A percentile compares a stretch with the other conserved stretches of the same genome.
Conservation (phyloP, 192 early-diverging fungal species). For the Cetraspora pellucida region DNA sequence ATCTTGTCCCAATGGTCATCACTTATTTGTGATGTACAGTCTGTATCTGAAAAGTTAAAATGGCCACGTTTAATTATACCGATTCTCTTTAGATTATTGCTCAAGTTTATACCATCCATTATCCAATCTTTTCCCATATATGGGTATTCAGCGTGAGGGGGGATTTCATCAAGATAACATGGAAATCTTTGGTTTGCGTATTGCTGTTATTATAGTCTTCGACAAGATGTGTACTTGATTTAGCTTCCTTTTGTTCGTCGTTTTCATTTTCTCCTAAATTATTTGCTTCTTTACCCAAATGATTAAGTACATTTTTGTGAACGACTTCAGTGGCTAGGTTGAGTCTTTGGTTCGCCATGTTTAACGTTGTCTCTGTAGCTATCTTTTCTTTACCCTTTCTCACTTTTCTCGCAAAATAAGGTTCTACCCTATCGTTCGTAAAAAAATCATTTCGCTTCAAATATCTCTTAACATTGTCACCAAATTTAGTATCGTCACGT, state of each 20-base stretch:
- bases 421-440: not conserved
- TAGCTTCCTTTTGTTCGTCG: not conserved
- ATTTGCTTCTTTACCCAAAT: not conserved
- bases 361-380: constrained; percentile 23
- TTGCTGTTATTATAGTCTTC: not conserved
- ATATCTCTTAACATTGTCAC: not conserved
- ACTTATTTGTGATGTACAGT: constrained; percentile 11
- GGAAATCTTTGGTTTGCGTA: not conserved
- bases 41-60: constrained; percentile 22
- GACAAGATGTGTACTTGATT: constrained; percentile 3
- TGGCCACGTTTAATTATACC: constrained; percentile 16
- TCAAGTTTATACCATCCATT: not conserved
- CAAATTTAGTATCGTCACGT: constrained; percentile 10
- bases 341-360: constrained; percentile 20
- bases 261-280: constrained; percentile 3
- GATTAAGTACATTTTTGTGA: constrained; percentile 4
- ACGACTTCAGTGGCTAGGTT: not conserved
- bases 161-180: constrained; percentile 13
- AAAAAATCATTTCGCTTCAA: constrained; percentile 8
- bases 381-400: constrained; percentile 10
- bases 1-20: constrained; percentile 15
- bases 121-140: constrained; percentile 16
- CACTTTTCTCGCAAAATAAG: constrained; percentile 16
- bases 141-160: constrained; percentile 19
- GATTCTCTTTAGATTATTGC: constrained; percentile 5